Percentiles rank a stretch among this genome's conserved stretches.
Evolutionary conservation across 2,329 filamentous ascomycete genomes (phyloP).

Genomic region (Aphanoascus verrucosus): DNA sequence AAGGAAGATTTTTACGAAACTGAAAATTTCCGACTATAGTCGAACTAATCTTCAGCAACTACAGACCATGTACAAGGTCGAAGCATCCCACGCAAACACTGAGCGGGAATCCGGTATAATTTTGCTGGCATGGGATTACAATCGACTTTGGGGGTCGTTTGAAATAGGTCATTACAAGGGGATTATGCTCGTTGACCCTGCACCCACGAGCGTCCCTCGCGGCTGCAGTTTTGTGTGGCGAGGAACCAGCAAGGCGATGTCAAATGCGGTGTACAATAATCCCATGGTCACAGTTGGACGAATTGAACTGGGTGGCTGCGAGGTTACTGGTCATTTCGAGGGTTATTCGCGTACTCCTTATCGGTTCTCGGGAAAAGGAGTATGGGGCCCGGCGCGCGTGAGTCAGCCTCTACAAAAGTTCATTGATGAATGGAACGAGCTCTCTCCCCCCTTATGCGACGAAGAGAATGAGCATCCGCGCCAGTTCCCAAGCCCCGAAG

Average conservation of each 20-base stretch:
- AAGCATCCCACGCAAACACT: not conserved
- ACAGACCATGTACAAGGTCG: not conserved
- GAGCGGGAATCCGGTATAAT: not conserved
- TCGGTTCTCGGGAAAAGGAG: not conserved
- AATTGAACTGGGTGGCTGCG: not conserved
- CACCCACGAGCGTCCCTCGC: not conserved
- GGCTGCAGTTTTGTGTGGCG: not conserved
- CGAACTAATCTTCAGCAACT: not conserved
- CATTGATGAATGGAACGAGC: not conserved
- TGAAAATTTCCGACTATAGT: not conserved
- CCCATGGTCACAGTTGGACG: not conserved
- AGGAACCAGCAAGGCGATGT: not conserved
- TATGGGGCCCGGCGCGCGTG: not conserved
- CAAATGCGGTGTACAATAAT: not conserved
- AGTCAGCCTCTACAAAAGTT: not conserved
- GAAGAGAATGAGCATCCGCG: not conserved
- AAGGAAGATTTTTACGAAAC: too few relatives aligned
- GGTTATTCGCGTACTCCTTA: not conserved
- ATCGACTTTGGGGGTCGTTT: not conserved
- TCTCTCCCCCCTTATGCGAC: not conserved
- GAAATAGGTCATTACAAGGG: not conserved
- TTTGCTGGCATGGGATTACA: not conserved
- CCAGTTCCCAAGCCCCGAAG: not conserved
- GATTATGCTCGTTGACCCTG: not conserved
- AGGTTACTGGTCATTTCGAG: not conserved